Evolutionary conservation across 2,329 filamentous ascomycete genomes (phyloP).

Genomic region (Diaporthe ilicicola): DNA sequence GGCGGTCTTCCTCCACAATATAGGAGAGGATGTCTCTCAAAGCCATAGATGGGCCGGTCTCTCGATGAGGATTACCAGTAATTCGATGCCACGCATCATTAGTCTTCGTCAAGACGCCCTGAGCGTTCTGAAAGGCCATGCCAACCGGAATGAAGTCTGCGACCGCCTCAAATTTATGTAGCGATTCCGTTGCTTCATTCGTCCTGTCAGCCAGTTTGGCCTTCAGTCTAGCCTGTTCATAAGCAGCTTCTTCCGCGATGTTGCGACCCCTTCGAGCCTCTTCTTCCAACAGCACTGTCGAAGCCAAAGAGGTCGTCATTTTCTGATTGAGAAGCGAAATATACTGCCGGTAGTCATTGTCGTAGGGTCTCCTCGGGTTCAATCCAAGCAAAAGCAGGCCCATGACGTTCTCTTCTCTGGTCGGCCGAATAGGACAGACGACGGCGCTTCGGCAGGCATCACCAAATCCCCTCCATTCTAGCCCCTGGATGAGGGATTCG

Average conservation of each 20-base stretch:
- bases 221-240: conserved; percentile 72
- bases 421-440: conserved; percentile 73
- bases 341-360: conserved; percentile 77
- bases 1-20: conserved; percentile 56
- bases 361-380: conserved; percentile 76
- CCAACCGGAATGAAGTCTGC: conserved; percentile 79
- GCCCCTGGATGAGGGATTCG: conserved; percentile 62
- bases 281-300: conserved; percentile 75
- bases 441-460: conserved; percentile 72
- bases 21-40: conserved; percentile 50
- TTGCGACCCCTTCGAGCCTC: conserved; percentile 66
- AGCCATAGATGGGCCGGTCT: conserved; percentile 41
- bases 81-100: conserved; percentile 73
- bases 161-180: conserved; percentile 74
- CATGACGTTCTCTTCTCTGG: conserved; percentile 70
- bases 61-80: conserved; percentile 51
- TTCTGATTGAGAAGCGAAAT: conserved; percentile 64
- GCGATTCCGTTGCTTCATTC: conserved; percentile 59
- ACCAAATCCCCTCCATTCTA: conserved; percentile 70
- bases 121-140: conserved; percentile 73
- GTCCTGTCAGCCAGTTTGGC: conserved; percentile 69
- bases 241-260: conserved; percentile 71
- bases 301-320: conserved; percentile 73
- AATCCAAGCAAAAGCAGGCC: conserved; percentile 75
- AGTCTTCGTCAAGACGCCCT: conserved; percentile 73